Base-by-base conservation (phyloP, 495 filamentous ascomycete species). In the Filosporella fistucella region DNA sequence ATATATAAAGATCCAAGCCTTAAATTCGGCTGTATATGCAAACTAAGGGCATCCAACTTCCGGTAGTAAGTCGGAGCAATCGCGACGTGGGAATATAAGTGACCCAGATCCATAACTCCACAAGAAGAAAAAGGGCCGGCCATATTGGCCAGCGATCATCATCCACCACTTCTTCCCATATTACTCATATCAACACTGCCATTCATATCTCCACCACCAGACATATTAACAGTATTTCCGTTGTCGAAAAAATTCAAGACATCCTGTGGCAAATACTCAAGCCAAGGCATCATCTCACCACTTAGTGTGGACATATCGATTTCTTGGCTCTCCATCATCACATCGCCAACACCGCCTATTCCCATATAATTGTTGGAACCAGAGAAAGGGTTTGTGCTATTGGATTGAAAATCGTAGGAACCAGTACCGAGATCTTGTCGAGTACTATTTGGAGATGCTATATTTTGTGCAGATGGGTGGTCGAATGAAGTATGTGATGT, bases 241-340 rank as follows among this genome's bases (percentile, higher is more conserved):
- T 40, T 47, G 29, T 63, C 77, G 52, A 77, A 78, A 46, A 75
- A 72, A 52, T 70, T 77, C 38, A 82, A 63, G 45, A 83, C 72
- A 56, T 84, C 80, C 29, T 76, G 75, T 0, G 81, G 80, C n/a
- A 83, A 66, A 52, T 84, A 85, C 53, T 84, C 80, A 14, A 85
- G 68, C 80, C 81, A 87, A 5, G 81, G 79, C 40, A 84, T 67
- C 63, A 84, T 82, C 18, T 81, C 74, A 4, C 70, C 70, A 12
- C 68, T 72, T 11, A 78, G 63, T 14, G 63, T 56, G 16, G 66
- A 68, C 74, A 86, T 80, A 56, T 85, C 80, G 38, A 87, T 73
- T 46, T 88, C 84, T 44, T 84, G 81, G 47, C 74, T 82, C 57
- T 86, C 80, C 49, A 88, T 86, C 49, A 82, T 77, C 51, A 86